Conservation (phyloP, 1,284 basidiomycete species). For the Sanghuangporus baumii region DNA sequence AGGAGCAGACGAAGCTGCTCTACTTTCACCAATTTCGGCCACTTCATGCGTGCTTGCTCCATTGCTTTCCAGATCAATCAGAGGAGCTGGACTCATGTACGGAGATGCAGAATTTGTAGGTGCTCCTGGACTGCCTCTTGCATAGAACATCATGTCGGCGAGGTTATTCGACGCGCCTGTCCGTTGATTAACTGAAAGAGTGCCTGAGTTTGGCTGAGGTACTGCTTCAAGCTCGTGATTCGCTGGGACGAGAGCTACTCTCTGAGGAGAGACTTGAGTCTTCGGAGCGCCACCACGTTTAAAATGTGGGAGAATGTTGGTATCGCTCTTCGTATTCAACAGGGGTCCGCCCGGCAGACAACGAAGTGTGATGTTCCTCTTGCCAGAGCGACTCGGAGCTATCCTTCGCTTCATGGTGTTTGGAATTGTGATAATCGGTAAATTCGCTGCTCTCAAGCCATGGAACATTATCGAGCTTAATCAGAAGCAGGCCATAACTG, state of each 20-base stretch:
- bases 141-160: constrained; percentile 5
- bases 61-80: constrained; percentile 5
- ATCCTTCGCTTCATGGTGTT: constrained; percentile 30
- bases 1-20: neutral
- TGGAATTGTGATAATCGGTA: constrained; percentile 30
- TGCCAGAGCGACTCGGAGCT: constrained; percentile 25
- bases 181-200: constrained; percentile 9
- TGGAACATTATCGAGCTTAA: too few species aligned
- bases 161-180: constrained; percentile 15
- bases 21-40: neutral
- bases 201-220: neutral
- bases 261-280: constrained; percentile 5
- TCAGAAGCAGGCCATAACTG: too few species aligned
- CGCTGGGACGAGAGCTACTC: constrained; percentile 5
- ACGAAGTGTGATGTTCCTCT: constrained; percentile 19
- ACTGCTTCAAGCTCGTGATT: neutral
- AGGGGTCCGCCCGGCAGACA: constrained; percentile 30
- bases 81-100: neutral
- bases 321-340: constrained; percentile 79
- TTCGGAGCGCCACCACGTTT: constrained; percentile 1
- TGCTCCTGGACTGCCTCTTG: neutral
- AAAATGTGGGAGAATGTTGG: constrained; percentile 47
- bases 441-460: constrained; percentile 14
- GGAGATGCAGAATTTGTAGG: neutral
- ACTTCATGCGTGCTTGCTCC: constrained; percentile 3